A percentile compares a stretch with the other conserved stretches of the same genome.
Evolutionary conservation across 2,329 filamentous ascomycete species (phyloP).

Genomic region (Daldinia eschscholtzii): DNA sequence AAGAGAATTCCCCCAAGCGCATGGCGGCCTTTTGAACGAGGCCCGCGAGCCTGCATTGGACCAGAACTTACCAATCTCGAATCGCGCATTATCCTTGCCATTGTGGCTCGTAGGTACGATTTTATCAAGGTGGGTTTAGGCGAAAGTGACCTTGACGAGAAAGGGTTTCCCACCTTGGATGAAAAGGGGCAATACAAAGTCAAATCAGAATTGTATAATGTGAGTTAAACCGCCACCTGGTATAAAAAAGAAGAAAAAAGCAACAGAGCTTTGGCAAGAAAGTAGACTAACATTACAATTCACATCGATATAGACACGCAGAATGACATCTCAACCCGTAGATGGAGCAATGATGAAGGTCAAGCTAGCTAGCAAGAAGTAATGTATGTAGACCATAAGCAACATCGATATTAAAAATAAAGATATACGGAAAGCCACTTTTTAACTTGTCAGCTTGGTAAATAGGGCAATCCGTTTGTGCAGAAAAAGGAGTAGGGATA

Average conservation of each 20-base stretch:
- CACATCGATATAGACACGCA: neutral
- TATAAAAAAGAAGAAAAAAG: neutral
- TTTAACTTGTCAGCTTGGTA: too few species aligned
- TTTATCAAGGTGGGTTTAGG: neutral
- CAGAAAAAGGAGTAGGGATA: too few species aligned
- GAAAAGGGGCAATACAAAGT: neutral
- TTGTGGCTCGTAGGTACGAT: neutral
- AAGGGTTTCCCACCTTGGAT: neutral
- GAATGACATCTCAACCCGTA: neutral
- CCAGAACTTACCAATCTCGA: neutral
- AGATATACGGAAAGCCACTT: too few species aligned
- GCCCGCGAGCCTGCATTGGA: neutral
- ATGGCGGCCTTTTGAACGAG: neutral
- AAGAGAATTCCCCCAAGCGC: neutral
- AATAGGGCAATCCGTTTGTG: too few species aligned
- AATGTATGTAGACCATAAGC: too few species aligned
- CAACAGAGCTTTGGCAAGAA: neutral
- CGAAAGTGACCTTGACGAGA: neutral
- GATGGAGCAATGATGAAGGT: neutral
- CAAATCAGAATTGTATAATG: neutral
- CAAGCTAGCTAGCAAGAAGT: neutral
- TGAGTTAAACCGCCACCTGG: neutral
- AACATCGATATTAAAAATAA: too few species aligned
- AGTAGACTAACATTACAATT: neutral
- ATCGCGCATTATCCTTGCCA: neutral